These are phyloP conservation scores for Mycena citricolor DNA, from an alignment of 1,284 basidiomycete species.

Conservation along the genomic window DNA sequence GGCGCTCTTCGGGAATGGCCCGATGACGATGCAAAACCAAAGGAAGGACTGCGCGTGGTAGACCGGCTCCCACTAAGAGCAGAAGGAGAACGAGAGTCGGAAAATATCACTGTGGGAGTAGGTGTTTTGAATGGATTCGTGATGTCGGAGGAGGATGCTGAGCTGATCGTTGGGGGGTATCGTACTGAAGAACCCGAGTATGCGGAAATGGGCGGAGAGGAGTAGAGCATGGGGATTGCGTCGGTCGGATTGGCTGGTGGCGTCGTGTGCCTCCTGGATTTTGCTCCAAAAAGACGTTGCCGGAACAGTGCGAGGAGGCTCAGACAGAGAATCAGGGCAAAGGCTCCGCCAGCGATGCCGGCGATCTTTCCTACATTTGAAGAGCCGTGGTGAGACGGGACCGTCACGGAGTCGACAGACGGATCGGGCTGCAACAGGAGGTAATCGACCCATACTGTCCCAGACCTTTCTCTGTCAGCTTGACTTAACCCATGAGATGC, in stretches of 20 bases:
- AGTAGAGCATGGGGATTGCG: not conserved
- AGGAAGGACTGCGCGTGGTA: too few species aligned
- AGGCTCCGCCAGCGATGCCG: constrained; percentile 16
- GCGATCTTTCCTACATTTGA: constrained; percentile 12
- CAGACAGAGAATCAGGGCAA: constrained; percentile 9
- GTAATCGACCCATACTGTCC: constrained; percentile 27
- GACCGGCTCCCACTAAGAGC: too few species aligned
- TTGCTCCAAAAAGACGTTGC: constrained; percentile 10
- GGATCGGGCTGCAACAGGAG: constrained; percentile 22
- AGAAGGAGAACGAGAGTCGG: too few species aligned
- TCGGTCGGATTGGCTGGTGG: not conserved
- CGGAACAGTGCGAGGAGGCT: constrained; percentile 15
- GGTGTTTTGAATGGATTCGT: too few species aligned
- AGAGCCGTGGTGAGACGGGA: constrained; percentile 6
- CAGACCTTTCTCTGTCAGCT: too few species aligned
- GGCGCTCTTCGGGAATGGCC: constrained; percentile 15
- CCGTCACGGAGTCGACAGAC: constrained; percentile 1
- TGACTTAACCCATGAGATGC: too few species aligned
- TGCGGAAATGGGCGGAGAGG: not conserved
- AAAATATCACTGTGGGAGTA: too few species aligned
- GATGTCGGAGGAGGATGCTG: not conserved
- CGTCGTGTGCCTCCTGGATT: not conserved
- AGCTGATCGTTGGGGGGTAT: not conserved
- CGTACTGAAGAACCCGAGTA: not conserved
- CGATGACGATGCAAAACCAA: constrained; percentile 10